Conservation (phyloP, 768 basidiomycete genomes). For the Serendipita vermifera region DNA sequence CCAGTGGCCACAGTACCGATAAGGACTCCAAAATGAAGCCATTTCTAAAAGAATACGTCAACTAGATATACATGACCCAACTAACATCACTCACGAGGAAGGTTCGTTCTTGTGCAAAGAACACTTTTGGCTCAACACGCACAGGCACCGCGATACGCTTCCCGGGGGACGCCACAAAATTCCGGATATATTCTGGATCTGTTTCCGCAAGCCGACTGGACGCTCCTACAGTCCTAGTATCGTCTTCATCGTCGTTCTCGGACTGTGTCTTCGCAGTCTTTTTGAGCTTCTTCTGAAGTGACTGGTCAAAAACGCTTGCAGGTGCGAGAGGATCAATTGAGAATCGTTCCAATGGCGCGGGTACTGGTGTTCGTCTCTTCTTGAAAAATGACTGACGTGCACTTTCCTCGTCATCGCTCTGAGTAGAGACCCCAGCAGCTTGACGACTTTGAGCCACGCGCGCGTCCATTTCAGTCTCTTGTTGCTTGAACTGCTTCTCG, state of each 20-base stretch:
- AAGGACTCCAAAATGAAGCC: constrained; percentile 78
- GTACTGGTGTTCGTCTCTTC: constrained; percentile 14
- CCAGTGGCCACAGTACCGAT: constrained; percentile 84
- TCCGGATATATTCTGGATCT: constrained; percentile 30
- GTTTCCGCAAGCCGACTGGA: constrained; percentile 25
- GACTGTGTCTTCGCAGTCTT: constrained; percentile 23
- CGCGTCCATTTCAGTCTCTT: constrained; percentile 24
- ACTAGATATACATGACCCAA: neutral
- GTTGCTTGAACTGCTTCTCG: constrained; percentile 55
- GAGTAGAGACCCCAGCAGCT: constrained; percentile 19
- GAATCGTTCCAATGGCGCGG: constrained; percentile 20
- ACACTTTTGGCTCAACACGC: constrained; percentile 96
- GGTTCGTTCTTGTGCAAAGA: constrained; percentile 91
- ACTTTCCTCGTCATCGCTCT: constrained; percentile 23
- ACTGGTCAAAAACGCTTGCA: constrained; percentile 72
- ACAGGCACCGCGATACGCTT: constrained; percentile 89
- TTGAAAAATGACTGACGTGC: constrained; percentile 31
- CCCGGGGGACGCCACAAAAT: constrained; percentile 68
- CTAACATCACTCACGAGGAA: constrained; percentile 55
- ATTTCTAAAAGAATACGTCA: constrained; percentile 44
- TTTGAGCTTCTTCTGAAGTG: constrained; percentile 52
- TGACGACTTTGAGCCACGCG: constrained; percentile 16
- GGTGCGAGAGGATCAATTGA: constrained; percentile 82
- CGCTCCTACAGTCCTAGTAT: constrained; percentile 26
- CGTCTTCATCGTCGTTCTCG: constrained; percentile 32